Evolutionary conservation across 345 rosid species (phyloP).

Genomic region (Lepidium didymum): DNA sequence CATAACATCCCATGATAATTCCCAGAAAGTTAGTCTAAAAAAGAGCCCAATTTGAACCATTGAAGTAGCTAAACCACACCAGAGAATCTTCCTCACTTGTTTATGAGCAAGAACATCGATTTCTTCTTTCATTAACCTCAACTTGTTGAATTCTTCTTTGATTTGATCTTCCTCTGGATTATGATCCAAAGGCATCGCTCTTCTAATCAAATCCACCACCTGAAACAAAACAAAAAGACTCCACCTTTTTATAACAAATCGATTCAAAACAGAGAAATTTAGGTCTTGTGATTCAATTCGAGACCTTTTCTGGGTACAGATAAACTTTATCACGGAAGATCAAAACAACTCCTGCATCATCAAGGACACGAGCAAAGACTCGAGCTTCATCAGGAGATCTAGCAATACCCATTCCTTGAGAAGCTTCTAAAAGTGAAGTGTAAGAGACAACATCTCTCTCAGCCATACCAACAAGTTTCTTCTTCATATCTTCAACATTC

Average conservation of each 20-base stretch:
- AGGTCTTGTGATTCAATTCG: not conserved
- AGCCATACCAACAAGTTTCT: constrained; percentile 47
- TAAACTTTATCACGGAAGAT: constrained; percentile 83
- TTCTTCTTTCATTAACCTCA: constrained; percentile 66
- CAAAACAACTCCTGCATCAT: constrained; percentile 80
- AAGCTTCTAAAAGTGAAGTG: constrained; percentile 50
- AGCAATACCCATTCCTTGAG: constrained; percentile 58
- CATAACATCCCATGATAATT: constrained; percentile 98
- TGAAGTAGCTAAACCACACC: constrained; percentile 61
- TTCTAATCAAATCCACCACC: constrained; percentile 86
- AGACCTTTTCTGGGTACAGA: constrained; percentile 87
- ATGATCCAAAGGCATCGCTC: constrained; percentile 67
- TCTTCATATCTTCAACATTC: constrained; percentile 70
- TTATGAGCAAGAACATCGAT: constrained; percentile 76
- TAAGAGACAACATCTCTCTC: constrained; percentile 65
- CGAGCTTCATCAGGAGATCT: constrained; percentile 69
- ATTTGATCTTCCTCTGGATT: constrained; percentile 63
- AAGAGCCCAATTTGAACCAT: constrained; percentile 61
- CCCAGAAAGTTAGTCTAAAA: constrained; percentile 94
- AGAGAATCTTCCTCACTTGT: constrained; percentile 78
- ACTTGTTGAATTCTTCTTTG: constrained; percentile 54
- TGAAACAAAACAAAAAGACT: constrained; percentile 1
- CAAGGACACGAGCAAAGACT: constrained; percentile 72
- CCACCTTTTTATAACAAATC: not conserved
- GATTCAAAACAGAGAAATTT: not conserved